These are phyloP conservation scores for Brassica carinata DNA, from an alignment of 345 rosid genomes.

Conservation along the genomic window DNA sequence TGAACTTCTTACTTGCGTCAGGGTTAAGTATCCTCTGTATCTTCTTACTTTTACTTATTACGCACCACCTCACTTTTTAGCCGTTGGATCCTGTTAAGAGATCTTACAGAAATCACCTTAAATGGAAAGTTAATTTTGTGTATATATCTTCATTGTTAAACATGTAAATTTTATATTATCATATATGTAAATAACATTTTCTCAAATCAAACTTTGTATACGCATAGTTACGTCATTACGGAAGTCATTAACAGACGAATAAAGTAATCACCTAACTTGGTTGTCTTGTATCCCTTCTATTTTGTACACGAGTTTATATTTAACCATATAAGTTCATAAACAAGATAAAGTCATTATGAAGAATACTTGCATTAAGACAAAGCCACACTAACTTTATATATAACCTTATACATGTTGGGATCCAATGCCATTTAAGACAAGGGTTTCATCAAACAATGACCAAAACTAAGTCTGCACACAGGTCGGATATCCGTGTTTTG, in stretches of 20 bases:
- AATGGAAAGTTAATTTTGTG: neutral
- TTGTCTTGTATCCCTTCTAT: neutral
- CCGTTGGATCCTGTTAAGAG: conserved; percentile 18
- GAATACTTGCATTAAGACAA: neutral
- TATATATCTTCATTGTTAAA: neutral
- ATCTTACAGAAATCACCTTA: neutral
- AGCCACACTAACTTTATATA: neutral
- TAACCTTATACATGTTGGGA: conserved; percentile 5
- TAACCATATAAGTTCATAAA: neutral
- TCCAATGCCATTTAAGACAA: conserved; percentile 22
- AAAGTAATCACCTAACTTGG: conserved; percentile 3
- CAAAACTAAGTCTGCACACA: neutral
- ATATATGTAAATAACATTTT: neutral
- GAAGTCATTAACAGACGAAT: neutral
- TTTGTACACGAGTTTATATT: neutral
- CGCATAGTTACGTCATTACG: neutral
- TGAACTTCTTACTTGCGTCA: conserved; percentile 32
- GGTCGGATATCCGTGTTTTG: too few relatives aligned
- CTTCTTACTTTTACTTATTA: conserved; percentile 27
- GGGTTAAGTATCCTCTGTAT: conserved; percentile 29
- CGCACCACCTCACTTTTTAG: conserved; percentile 12
- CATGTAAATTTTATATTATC: neutral
- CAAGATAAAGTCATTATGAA: neutral
- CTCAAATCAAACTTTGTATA: neutral
- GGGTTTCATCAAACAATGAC: neutral